Evolutionary conservation across 1,284 basidiomycete species (phyloP).

Genomic region (Heterobasidion annosum): DNA sequence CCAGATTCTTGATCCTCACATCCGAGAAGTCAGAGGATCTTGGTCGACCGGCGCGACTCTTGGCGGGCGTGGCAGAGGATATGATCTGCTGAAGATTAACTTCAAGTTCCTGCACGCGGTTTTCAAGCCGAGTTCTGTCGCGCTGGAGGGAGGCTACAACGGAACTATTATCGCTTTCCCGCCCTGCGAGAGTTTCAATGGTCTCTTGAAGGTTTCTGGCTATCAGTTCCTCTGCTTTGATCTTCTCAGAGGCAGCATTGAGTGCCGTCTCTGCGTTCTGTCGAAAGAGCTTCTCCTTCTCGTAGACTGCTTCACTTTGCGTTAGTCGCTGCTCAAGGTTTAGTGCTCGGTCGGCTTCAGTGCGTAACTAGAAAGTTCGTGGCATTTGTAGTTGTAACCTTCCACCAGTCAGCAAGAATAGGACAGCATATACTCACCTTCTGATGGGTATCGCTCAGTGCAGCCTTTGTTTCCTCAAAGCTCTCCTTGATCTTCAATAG

Average conservation of each 20-base stretch:
- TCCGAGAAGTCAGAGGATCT: conserved; percentile 43
- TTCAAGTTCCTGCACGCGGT: conserved; percentile 47
- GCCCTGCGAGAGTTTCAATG: conserved; percentile 46
- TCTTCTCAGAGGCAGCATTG: conserved; percentile 34
- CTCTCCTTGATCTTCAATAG: conserved; percentile 46
- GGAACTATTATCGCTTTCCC: conserved; percentile 37
- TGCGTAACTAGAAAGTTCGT: conserved; percentile 34
- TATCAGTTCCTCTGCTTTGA: conserved; percentile 40
- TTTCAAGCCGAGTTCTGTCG: conserved; percentile 16
- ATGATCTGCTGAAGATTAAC: conserved; percentile 28
- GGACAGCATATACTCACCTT: conserved; percentile 34
- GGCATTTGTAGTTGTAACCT: conserved; percentile 1
- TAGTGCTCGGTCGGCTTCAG: conserved; percentile 47
- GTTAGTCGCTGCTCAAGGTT: conserved; percentile 43
- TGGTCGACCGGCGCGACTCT: conserved; percentile 19
- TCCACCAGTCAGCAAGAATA: conserved; percentile 4
- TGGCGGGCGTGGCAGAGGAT: conserved; percentile 14
- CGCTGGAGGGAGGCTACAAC: conserved; percentile 30
- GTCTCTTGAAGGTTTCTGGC: conserved; percentile 46
- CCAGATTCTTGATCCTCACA: conserved; percentile 36
- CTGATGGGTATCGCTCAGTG: conserved; percentile 46
- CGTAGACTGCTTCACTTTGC: conserved; percentile 41
- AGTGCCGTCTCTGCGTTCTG: conserved; percentile 48
- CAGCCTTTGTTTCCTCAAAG: conserved; percentile 40
- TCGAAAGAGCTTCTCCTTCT: conserved; percentile 41